Evolutionary conservation across 1,284 basidiomycete genomes (phyloP).

Genomic region (Kalmanozyma brasiliensis): DNA sequence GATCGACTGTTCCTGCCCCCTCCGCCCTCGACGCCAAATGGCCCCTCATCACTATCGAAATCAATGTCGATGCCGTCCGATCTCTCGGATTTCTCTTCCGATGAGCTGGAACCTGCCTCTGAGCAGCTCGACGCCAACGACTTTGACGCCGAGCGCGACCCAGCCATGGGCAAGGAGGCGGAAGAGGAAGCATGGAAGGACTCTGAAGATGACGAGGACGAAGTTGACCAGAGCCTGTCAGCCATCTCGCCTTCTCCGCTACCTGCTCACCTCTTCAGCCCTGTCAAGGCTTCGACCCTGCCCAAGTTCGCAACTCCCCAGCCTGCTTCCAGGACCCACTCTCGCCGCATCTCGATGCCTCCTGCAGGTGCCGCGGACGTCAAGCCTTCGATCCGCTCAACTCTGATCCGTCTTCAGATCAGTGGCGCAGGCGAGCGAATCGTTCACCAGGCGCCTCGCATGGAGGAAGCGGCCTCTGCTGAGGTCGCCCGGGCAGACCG

Average conservation of each 20-base stretch:
- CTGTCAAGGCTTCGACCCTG: slow-evolving; percentile 30
- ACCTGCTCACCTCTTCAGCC: slow-evolving; percentile 23
- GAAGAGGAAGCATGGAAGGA: slow-evolving; percentile 17
- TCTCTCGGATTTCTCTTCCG: slow-evolving; percentile 17
- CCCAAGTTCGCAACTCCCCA: slow-evolving; percentile 39
- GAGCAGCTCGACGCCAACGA: slow-evolving; percentile 4
- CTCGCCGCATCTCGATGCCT: slow-evolving; percentile 36
- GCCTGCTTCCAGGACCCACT: slow-evolving; percentile 17
- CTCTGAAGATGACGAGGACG: slow-evolving; percentile 40
- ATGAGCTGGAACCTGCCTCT: slow-evolving; percentile 7
- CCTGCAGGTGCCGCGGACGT: slow-evolving; percentile 18
- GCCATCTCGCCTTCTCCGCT: slow-evolving; percentile 18
- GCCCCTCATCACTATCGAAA: slow-evolving; percentile 26
- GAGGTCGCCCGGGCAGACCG: not conserved
- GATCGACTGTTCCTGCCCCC: slow-evolving; percentile 47
- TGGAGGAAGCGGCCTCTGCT: not conserved
- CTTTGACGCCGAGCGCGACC: slow-evolving; percentile 29
- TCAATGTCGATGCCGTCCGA: slow-evolving; percentile 42
- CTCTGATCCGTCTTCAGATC: slow-evolving; percentile 39
- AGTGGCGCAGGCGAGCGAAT: slow-evolving; percentile 33
- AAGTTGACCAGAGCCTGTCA: slow-evolving; percentile 46
- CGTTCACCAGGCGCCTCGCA: slow-evolving; percentile 16
- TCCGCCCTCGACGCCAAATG: slow-evolving; percentile 19
- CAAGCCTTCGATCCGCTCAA: slow-evolving; percentile 26
- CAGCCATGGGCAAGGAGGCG: slow-evolving; percentile 14